Conservation (phyloP, 2,329 filamentous ascomycete genomes). For the Aureobasidium sp. region DNA sequence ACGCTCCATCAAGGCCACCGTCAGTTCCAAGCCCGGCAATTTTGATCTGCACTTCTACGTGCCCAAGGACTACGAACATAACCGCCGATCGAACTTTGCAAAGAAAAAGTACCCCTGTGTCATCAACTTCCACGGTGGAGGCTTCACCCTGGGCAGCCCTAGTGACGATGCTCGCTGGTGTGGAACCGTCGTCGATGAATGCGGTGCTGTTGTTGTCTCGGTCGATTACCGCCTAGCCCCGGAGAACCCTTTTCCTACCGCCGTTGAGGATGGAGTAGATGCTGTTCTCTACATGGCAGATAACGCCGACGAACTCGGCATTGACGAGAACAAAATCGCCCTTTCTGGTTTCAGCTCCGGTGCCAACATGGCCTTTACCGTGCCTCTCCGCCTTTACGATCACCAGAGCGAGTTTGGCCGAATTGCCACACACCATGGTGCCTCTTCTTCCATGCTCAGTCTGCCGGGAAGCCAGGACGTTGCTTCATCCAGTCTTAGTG, state of each 20-base stretch:
- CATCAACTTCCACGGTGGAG: conserved; percentile 57
- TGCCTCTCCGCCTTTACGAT: conserved; percentile 49
- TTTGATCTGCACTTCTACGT: conserved; percentile 55
- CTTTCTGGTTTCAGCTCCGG: conserved; percentile 56
- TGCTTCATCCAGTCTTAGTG: conserved; percentile 16
- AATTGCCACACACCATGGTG: conserved; percentile 12
- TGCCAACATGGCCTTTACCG: conserved; percentile 54
- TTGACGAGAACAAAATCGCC: conserved; percentile 50
- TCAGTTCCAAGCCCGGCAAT: conserved; percentile 35
- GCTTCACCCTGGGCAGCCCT: conserved; percentile 51
- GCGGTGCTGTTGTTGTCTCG: conserved; percentile 50
- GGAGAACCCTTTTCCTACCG: conserved; percentile 53
- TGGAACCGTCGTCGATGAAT: conserved; percentile 45
- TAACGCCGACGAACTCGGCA: conserved; percentile 46
- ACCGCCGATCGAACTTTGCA: conserved; percentile 26
- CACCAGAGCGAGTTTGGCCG: conserved; percentile 29
- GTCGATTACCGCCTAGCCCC: conserved; percentile 55
- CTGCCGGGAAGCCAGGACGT: conserved; percentile 15
- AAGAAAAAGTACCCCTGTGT: conserved; percentile 43
- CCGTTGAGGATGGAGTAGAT: conserved; percentile 56
- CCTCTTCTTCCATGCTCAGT: not conserved
- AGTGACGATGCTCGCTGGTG: conserved; percentile 56
- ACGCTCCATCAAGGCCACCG: conserved; percentile 44
- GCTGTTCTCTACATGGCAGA: conserved; percentile 50
- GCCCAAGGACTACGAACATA: conserved; percentile 41